phyloP scores from a whole-genome alignment of 2,329 filamentous ascomycete species.

The Paecilomyces fulvus region DNA sequence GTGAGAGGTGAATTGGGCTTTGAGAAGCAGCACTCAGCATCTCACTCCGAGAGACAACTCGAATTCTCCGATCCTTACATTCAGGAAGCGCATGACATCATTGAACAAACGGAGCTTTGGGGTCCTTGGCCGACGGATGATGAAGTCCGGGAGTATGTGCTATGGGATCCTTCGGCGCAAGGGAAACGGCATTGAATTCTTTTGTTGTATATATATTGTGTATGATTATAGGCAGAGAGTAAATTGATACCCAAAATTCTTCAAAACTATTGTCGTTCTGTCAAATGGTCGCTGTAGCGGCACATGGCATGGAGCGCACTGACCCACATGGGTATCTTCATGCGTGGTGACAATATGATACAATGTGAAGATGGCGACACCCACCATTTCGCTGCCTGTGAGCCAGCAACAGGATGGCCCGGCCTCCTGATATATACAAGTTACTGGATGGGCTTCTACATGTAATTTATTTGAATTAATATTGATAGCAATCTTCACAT shows the following conservation, averaged over 20 bases:
- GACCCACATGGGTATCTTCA: neutral
- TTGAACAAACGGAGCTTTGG: constrained; percentile 26
- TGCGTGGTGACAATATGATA: neutral
- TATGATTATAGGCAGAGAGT: neutral
- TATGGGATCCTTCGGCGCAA: constrained; percentile 3
- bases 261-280: neutral
- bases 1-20: neutral
- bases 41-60: neutral
- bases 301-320: neutral
- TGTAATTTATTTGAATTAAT: too few species aligned
- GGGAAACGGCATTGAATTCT: neutral
- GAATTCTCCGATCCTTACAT: constrained; percentile 20
- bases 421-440: too few species aligned
- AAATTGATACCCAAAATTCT: neutral
- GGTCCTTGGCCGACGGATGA: constrained; percentile 34
- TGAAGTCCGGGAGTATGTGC: constrained; percentile 30
- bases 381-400: neutral
- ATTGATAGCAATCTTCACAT: too few species aligned
- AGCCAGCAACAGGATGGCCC: neutral
- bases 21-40: neutral
- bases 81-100: constrained; percentile 28
- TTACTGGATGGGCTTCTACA: too few species aligned
- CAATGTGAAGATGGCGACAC: too few species aligned
- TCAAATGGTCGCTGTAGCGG: neutral
- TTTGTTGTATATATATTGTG: constrained; percentile 2